Base-by-base conservation (phyloP, 768 basidiomycete species). In the Psilocybe subaeruginosa region DNA sequence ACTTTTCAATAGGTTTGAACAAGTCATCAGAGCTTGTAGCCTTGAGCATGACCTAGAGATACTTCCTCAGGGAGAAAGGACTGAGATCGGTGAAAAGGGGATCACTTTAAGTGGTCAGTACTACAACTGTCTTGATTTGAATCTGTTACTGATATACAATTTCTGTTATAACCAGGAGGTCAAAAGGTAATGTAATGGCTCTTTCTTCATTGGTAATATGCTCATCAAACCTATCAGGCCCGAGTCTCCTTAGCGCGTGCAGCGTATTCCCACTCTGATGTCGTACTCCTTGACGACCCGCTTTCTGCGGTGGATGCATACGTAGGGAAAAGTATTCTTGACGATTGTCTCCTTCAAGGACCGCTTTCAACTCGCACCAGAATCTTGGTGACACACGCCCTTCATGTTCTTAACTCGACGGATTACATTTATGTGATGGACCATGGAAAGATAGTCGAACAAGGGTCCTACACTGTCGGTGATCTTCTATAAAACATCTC, bases 231-330 rank as follows among this genome's bases (percentile, higher is more conserved):
- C 41, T 43, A 39, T 23, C 23, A 89, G 83, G 88, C 89, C 41
- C 86, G 90, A n/a, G 82, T 92, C 3, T 88, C 87, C 1, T 75
- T 93, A 23, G 93, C 92, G 0, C 78, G 93, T 29, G 91, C 91
- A 0, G 88, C 88, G 1, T 95, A 93, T 68, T 87, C 90, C 3
- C 75, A 81, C 0, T 80, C 89, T 1, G 89, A 92, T 59, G 81
- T 94, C 56, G 85, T 92, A 45, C 81, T 94, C 12, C 80, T 94
- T 30, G 92, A 95, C 68, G 93, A 95, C 69, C 89, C 92, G 14
- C 81, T 94, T 35, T 86, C 87, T 37, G 91, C 92, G 0, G 87
- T 93, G 7, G 92, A 93, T 64, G 85, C 90, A 0, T 86, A 90
- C 64, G 91, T 93, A 4, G 88, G 89, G 8, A 86, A 86, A 64